Evolutionary conservation across 257 asterid species (phyloP), one percentile per base, ranked within the genome.

Genomic region (Jaltomata sinuosa): DNA sequence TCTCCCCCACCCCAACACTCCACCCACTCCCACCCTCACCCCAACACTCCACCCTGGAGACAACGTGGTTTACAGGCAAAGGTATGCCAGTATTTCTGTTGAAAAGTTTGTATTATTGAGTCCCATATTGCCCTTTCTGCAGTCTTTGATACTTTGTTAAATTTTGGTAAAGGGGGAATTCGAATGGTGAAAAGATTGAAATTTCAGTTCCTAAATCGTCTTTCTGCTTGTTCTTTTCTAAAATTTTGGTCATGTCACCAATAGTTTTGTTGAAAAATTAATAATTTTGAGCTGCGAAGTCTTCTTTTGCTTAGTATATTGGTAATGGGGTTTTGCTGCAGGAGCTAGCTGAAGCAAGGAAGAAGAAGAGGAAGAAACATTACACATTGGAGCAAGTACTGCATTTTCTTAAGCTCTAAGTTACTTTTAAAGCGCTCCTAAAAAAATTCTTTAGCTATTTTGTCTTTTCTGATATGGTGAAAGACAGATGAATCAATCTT

Each of bases 291-390:
- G 55, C 55, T 72, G 55, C 55, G 11, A 72, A 42, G 11, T 42
- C 21, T 72, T 45, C 32, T 40, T 42, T 40, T 72, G 55, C 53
- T 72, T 72, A 27, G 32, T 72, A 45, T n/a, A 62, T 71, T 11
- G 55, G 12, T 72, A 40, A 40, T 72, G 55, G 31, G 55, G 6
- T 18, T 22, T 87, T 87, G 50, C 84, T 86, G 74, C 87, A 96
- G 98, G 98, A 94, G 64, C 84, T 92, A 25, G 83, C 97, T 82
- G 98, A 96, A 88, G 97, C 95, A 79, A 93, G 99, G 85, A 94
- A 93, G 83, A 95, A 86, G 92, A 92, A 88, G 90, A 93, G 98
- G 89, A 96, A 93, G 96, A 95, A 92, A 88, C 97, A 96, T 93
- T 96, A 90, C 88, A 80, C 96, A 42, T 88, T 96, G 83, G 96